These are phyloP conservation scores for Austroboletus niveus DNA, from an alignment of 1,284 basidiomycete genomes.

Conservation along the genomic window DNA sequence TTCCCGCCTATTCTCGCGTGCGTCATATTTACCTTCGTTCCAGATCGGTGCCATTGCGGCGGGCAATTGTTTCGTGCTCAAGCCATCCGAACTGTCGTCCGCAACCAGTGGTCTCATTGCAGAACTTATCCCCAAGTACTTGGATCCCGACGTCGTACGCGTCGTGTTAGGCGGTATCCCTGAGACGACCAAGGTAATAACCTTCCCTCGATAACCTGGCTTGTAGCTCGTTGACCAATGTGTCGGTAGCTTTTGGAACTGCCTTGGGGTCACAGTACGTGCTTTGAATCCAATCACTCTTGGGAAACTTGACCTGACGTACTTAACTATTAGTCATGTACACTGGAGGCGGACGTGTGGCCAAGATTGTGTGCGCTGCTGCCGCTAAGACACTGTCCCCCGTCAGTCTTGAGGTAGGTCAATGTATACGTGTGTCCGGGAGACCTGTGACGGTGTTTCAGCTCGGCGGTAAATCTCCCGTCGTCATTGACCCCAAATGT, in stretches of 20 bases:
- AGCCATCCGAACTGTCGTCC: slow-evolving; percentile 80
- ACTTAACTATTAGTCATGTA: slow-evolving; percentile 42
- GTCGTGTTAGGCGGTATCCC: slow-evolving; percentile 78
- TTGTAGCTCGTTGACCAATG: slow-evolving; percentile 1
- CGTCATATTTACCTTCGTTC: background rate
- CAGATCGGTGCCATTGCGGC: slow-evolving; percentile 76
- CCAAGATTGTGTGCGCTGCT: slow-evolving; percentile 74
- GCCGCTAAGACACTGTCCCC: slow-evolving; percentile 88
- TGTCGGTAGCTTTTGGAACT: slow-evolving; percentile 63
- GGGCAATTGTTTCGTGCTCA: slow-evolving; percentile 73
- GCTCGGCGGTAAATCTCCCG: slow-evolving; percentile 70
- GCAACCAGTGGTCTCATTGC: slow-evolving; percentile 66
- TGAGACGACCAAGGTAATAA: slow-evolving; percentile 65
- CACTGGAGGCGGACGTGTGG: slow-evolving; percentile 71
- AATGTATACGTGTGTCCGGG: background rate
- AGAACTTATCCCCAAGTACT: slow-evolving; percentile 76
- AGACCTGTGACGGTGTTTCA: slow-evolving; percentile 8
- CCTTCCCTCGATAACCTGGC: background rate
- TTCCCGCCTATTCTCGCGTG: background rate
- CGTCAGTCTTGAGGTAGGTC: slow-evolving; percentile 68
- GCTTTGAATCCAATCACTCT: background rate
- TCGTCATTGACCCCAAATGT: slow-evolving; percentile 69
- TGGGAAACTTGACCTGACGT: background rate
- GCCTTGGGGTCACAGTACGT: slow-evolving; percentile 84
- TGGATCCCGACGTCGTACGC: slow-evolving; percentile 71